Evolutionary conservation across 805 yeast genomes (phyloP).

Genomic region (Monosporozyma aerobia): DNA sequence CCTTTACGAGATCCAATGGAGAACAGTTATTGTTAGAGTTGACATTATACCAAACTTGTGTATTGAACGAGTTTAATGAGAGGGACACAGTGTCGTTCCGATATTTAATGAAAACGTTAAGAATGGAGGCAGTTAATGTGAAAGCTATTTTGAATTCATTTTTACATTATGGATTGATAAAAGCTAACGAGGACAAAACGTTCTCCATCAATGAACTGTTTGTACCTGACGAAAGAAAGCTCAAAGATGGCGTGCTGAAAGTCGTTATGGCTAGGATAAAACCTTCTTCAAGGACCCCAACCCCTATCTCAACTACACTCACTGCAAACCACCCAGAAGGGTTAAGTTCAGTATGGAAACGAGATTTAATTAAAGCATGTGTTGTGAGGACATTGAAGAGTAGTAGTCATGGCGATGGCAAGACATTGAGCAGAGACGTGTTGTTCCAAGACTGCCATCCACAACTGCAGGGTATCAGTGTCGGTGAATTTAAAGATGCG

Average conservation of each 20-base stretch:
- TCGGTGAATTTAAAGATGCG: constrained; percentile 29
- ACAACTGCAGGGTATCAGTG: constrained; percentile 20
- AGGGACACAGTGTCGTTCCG: constrained; percentile 6
- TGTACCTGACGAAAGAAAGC: constrained; percentile 14
- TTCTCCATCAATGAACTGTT: constrained; percentile 16
- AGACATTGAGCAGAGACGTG: constrained; percentile 6
- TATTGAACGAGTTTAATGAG: constrained; percentile 20
- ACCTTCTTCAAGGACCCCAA: background rate
- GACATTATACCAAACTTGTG: constrained; percentile 21
- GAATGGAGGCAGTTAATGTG: constrained; percentile 5
- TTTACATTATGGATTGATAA: constrained; percentile 10
- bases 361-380: constrained; percentile 21
- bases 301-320: background rate
- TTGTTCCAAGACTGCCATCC: constrained; percentile 9
- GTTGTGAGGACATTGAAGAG: constrained; percentile 21
- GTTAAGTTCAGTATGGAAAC: constrained; percentile 20
- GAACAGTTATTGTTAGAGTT: constrained; percentile 15
- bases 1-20: constrained; percentile 9
- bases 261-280: constrained; percentile 8
- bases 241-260: constrained; percentile 18
- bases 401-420: constrained; percentile 2
- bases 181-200: background rate
- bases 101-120: constrained; percentile 5
- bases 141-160: constrained; percentile 16
- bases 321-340: constrained; percentile 16